phyloP scores from a whole-genome alignment of 164 flowering plant genomes.

The Taxillus chinensis region DNA sequence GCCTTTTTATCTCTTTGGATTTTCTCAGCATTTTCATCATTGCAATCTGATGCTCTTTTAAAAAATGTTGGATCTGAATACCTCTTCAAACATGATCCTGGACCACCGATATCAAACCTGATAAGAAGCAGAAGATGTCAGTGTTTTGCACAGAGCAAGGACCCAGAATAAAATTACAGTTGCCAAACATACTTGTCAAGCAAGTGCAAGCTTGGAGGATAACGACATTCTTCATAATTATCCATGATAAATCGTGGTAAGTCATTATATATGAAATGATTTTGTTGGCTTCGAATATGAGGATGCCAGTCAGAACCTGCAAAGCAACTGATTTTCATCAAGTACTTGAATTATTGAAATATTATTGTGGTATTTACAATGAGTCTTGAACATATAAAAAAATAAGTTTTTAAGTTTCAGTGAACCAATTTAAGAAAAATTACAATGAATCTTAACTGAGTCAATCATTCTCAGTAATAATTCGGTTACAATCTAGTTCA shows the following conservation, averaged over 20 bases:
- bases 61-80: conserved; percentile 87
- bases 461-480: not conserved
- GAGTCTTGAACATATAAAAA: not conserved
- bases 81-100: conserved; percentile 79
- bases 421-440: not conserved
- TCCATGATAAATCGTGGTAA: conserved; percentile 79
- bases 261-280: conserved; percentile 63
- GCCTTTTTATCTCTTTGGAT: conserved; percentile 37
- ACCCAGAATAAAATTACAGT: conserved; percentile 2
- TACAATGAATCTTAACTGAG: not conserved
- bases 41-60: conserved; percentile 28
- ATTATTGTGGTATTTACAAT: not conserved
- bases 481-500: too few relatives aligned
- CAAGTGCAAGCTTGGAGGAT: conserved; percentile 72
- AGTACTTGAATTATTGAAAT: conserved; percentile 9
- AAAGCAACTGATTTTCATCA: conserved; percentile 23
- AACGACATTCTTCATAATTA: conserved; percentile 79
- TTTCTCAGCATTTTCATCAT: conserved; percentile 28
- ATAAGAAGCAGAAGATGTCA: conserved; percentile 6
- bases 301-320: conserved; percentile 93
- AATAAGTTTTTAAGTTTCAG: not conserved
- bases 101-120: conserved; percentile 85
- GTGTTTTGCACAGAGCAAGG: conserved; percentile 1
- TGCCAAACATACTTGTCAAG: conserved; percentile 66
- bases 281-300: conserved; percentile 36